Conservation (phyloP, 192 early-diverging fungal genomes). For the Coemansia sp. region DNA sequence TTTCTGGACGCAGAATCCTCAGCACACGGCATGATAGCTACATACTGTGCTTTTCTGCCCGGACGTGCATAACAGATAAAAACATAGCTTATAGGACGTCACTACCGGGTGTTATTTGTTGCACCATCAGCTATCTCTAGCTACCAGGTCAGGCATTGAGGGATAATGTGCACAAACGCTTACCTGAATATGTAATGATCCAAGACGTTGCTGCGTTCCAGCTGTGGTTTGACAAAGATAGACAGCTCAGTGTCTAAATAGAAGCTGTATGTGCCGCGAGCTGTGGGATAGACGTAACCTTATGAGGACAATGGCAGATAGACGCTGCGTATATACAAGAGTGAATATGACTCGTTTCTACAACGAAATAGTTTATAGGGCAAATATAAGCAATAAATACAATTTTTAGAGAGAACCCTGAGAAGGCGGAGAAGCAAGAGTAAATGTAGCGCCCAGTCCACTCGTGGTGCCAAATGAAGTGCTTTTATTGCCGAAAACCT, state of each 20-base stretch:
- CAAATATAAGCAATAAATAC: not conserved
- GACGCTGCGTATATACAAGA: not conserved
- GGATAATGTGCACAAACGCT: not conserved
- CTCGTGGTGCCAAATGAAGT: not conserved
- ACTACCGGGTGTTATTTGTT: not conserved
- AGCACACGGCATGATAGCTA: not conserved
- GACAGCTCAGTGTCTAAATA: not conserved
- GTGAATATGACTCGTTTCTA: not conserved
- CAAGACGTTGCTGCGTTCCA: not conserved
- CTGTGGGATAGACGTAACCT: not conserved
- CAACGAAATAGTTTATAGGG: not conserved
- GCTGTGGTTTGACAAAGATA: not conserved
- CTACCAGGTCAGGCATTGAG: not conserved
- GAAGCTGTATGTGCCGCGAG: not conserved
- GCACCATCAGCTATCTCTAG: not conserved
- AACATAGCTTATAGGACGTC: too few species aligned
- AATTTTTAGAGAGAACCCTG: not conserved
- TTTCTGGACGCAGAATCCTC: slow-evolving; percentile 1
- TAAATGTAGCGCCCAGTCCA: not conserved
- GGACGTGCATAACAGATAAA: not conserved
- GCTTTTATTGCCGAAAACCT: not conserved
- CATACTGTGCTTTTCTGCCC: not conserved
- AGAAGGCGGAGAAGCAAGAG: not conserved
- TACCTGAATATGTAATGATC: not conserved
- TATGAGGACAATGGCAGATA: not conserved